Evolutionary conservation across 495 filamentous ascomycete genomes (phyloP), one percentile per base, ranked within the genome.

Genomic region (Saxophila tyrrhenica): DNA sequence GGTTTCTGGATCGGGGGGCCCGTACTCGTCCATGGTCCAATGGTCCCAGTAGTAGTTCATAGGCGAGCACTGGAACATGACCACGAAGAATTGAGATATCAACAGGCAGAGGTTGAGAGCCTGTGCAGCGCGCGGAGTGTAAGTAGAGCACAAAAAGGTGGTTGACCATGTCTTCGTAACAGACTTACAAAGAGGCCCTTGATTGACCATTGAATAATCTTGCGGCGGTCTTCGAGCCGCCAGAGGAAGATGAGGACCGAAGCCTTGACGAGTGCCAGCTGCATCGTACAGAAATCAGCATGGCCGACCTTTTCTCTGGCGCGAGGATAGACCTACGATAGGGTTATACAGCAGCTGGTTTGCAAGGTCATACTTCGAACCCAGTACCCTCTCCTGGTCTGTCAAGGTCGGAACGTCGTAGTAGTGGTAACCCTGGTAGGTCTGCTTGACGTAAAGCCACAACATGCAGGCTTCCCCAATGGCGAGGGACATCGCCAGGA

Each of bases 291-390:
- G 13, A 35, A 7, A 35, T 35, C 29, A 35, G 29, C 13, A 35
- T 35, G 29, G 13, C 29, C n/a, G n/a, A n/a, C n/a, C n/a, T n/a
- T n/a, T n/a, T n/a, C n/a, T n/a, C n/a, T n/a, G n/a, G n/a, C n/a
- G n/a, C n/a, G n/a, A n/a, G 29, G 29, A 13, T 13, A 35, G 5
- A 35, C 29, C 73, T 35, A 86, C 65, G 52, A 81, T 75, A 0
- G 80, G 80, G 56, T 83, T 82, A 62, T 85, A 84, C 21, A 83
- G 61, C 25, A 82, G 70, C 58, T 84, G 79, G 19, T 78, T 74
- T 2, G 74, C 74, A 23, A 77, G 78, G 54, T 77, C 56, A 35
- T 48, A 58, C 39, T 64, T 63, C 22, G 53, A 13, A 1, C 47
- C 50, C 10, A 25, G 16, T 3, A 60, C 48, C 20, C 53, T 48